These are phyloP conservation scores for Sanguinoderma infundibulare DNA, from an alignment of 1,284 basidiomycete species.

Conservation along the genomic window DNA sequence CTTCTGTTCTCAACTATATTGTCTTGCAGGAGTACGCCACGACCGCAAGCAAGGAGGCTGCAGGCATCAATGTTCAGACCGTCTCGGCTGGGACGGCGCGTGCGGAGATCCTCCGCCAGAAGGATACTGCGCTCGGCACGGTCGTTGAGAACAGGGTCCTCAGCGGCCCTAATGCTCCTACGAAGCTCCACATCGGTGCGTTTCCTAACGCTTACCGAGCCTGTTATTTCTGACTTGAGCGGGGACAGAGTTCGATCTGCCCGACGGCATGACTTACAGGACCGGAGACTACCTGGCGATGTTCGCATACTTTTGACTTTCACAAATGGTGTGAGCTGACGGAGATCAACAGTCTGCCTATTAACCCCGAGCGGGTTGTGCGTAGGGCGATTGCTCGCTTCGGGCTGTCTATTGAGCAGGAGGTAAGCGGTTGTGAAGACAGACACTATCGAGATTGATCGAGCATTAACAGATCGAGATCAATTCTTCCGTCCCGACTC, in stretches of 20 bases:
- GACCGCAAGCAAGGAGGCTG: slow-evolving; percentile 7
- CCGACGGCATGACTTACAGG: slow-evolving; percentile 41
- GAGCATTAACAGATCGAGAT: slow-evolving; percentile 40
- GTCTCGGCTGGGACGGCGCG: slow-evolving; percentile 41
- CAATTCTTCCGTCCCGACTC: slow-evolving; percentile 42
- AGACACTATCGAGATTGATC: too few species aligned
- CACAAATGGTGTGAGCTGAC: background rate
- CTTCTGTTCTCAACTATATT: background rate
- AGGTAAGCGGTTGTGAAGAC: slow-evolving; percentile 30
- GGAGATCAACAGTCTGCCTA: slow-evolving; percentile 39
- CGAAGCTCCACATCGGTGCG: slow-evolving; percentile 45
- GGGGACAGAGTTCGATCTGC: slow-evolving; percentile 42
- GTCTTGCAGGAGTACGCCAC: slow-evolving; percentile 36
- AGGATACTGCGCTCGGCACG: slow-evolving; percentile 44
- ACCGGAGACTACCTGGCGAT: slow-evolving; percentile 54
- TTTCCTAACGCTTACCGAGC: background rate
- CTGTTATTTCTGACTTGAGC: too few species aligned
- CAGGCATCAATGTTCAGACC: slow-evolving; percentile 37
- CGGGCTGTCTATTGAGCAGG: slow-evolving; percentile 45
- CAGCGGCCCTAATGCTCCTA: slow-evolving; percentile 42
- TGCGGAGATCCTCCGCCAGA: slow-evolving; percentile 43
- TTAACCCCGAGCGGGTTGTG: slow-evolving; percentile 45
- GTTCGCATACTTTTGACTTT: slow-evolving; percentile 28
- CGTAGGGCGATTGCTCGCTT: slow-evolving; percentile 46
- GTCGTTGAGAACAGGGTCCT: slow-evolving; percentile 47